Base-by-base conservation (phyloP, 2,329 filamentous ascomycete genomes). In the Aspergillus glaucus region DNA sequence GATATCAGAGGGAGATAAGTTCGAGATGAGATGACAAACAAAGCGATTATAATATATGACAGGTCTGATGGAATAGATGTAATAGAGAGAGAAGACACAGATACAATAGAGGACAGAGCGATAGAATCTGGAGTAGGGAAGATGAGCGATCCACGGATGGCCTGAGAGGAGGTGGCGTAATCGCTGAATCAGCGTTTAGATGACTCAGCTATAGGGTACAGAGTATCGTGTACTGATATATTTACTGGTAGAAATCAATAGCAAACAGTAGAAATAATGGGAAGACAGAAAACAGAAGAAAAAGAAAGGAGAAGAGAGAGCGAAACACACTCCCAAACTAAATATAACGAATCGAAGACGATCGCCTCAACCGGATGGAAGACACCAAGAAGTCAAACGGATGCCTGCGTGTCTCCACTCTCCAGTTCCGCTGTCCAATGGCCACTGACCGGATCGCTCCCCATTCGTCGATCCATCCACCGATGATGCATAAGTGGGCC, bases 11-110 rank as follows among this genome's bases (percentile, higher is more conserved):
- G 30, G 45, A 48, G 22, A 46, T 19, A 15, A 42, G 40, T 46
- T 48, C 47, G 26, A 45, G 49, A 47, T 48, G 37, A 44, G 43
- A 46, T 51, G 48, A 52, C 43, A 42, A 50, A 53, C 48, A 55
- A 34, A 47, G 44, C 46, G 44, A 44, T 45, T 37, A 32, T 44
- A 30, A 55, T 46, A 47, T 49, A 53, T 30, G 26, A 30, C 26
- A 30, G 26, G 26, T 30, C 26, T 48, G 52, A 57, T 59, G 50
- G 52, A 41, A 47, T 52, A 45, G 41, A 50, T 30, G 45, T 30
- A 48, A 41, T 6, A 22, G 22, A 22, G 5, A 30, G 43, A 19
- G 43, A 45, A 30, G 24, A 28, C 19, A 46, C 36, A 41, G 24
- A 14, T 39, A 46, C 26, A 28, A 45, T 14, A 17, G 43, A 45